Evolutionary conservation across 1,284 basidiomycete genomes (phyloP).

Genomic region (Tylopilus orsonianus): DNA sequence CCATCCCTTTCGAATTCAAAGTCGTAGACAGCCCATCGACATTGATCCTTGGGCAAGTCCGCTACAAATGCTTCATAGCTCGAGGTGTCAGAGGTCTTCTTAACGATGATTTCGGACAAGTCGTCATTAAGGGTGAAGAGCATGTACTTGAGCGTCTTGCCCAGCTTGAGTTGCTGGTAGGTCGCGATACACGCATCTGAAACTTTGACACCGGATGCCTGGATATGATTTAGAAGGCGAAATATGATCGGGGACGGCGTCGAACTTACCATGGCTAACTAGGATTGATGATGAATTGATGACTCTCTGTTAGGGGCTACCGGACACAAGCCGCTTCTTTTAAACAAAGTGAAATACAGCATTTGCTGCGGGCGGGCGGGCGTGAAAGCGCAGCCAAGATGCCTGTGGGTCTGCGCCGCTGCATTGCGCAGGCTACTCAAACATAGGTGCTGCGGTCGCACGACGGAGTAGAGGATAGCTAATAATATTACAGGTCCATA

Average conservation of each 20-base stretch:
- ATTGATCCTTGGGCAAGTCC: constrained; percentile 77
- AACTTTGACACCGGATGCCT: constrained; percentile 81
- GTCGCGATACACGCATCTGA: constrained; percentile 59
- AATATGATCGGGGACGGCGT: background rate
- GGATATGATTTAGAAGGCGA: background rate
- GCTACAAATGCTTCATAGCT: constrained; percentile 79
- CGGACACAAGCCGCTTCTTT: constrained; percentile 8
- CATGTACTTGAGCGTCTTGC: constrained; percentile 85
- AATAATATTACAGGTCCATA: constrained; percentile 11
- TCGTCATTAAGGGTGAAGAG: constrained; percentile 73
- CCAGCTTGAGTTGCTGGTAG: constrained; percentile 82
- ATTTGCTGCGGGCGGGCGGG: background rate
- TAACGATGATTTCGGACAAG: constrained; percentile 76
- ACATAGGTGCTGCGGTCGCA: constrained; percentile 3
- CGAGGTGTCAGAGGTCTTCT: constrained; percentile 51
- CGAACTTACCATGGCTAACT: constrained; percentile 19
- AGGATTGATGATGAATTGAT: background rate
- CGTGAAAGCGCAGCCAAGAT: background rate
- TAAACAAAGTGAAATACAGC: constrained; percentile 4
- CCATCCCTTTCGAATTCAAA: constrained; percentile 78
- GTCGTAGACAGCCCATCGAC: constrained; percentile 92
- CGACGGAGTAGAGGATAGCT: background rate
- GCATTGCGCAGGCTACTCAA: constrained; percentile 7
- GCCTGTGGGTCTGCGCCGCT: constrained; percentile 11
- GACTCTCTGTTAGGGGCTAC: constrained; percentile 15